Percentiles rank a stretch among this genome's conserved stretches.
These are phyloP conservation scores for Rhododendron ovatum DNA, from an alignment of 148 eudicot species.

Conservation along the genomic window DNA sequence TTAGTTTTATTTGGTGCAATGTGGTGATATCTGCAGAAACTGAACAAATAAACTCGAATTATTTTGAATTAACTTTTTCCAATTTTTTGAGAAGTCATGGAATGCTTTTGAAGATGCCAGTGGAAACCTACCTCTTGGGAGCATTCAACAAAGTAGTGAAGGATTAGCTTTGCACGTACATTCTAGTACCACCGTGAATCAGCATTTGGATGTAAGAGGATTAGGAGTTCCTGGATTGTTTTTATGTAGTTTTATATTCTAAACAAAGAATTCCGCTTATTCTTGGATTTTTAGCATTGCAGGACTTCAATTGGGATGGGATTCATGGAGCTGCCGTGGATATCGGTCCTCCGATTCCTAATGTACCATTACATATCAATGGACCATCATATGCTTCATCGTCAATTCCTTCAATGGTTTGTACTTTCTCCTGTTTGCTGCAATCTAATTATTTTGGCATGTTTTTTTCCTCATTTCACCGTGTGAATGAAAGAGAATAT, in stretches of 20 bases:
- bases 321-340: conserved; percentile 19
- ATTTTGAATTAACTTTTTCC: background rate
- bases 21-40: background rate
- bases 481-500: conserved; percentile 8
- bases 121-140: conserved; percentile 18
- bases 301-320: conserved; percentile 28
- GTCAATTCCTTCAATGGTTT: conserved; percentile 41
- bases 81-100: conserved; percentile 49
- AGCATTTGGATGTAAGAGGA: conserved; percentile 22
- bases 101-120: conserved; percentile 52
- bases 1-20: background rate
- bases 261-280: background rate
- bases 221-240: conserved; percentile 27
- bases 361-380: conserved; percentile 29
- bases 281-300: conserved; percentile 15
- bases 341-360: conserved; percentile 26
- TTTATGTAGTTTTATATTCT: background rate
- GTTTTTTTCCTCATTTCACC: background rate
- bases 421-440: conserved; percentile 3
- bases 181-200: conserved; percentile 26
- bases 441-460: background rate
- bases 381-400: conserved; percentile 27
- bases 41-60: background rate
- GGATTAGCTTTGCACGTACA: conserved; percentile 29
- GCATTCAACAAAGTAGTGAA: conserved; percentile 17